These are phyloP conservation scores for Calonectria montana DNA, from an alignment of 2,329 filamentous ascomycete genomes.

Conservation along the genomic window DNA sequence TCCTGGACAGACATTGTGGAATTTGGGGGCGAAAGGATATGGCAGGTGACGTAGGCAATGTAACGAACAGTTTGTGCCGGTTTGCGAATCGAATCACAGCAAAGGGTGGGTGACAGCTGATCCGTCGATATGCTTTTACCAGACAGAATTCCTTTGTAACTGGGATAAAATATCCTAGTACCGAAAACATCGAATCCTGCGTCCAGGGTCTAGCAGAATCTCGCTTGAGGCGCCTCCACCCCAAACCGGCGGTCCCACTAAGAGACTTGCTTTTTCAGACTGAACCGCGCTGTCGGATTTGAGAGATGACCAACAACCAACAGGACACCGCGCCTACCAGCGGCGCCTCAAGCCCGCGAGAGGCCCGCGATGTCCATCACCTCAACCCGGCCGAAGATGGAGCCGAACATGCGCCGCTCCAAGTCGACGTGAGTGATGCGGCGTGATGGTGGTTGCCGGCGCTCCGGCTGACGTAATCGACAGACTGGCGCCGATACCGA, in stretches of 20 bases:
- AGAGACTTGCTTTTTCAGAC: background rate
- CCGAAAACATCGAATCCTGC: background rate
- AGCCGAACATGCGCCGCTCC: constrained; percentile 32
- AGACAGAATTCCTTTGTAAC: background rate
- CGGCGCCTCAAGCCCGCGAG: background rate
- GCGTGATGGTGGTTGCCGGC: background rate
- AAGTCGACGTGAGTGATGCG: constrained; percentile 29
- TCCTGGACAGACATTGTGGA: constrained; percentile 11
- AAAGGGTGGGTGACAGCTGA: background rate
- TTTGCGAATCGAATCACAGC: background rate
- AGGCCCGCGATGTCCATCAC: background rate
- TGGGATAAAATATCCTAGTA: background rate
- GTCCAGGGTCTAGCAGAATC: background rate
- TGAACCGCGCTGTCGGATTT: background rate
- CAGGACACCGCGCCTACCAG: constrained; percentile 13
- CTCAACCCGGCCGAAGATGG: constrained; percentile 28
- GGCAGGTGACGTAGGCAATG: background rate
- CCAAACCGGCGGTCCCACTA: background rate
- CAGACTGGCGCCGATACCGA: constrained; percentile 34
- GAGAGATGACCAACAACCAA: background rate
- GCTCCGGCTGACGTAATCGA: background rate
- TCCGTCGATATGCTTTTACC: background rate
- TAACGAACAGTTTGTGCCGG: background rate
- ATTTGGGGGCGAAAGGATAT: background rate
- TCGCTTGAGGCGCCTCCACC: constrained; percentile 3